Conservation (phyloP, 1,139 yeast genomes). For the Candida sanyaensis region DNA sequence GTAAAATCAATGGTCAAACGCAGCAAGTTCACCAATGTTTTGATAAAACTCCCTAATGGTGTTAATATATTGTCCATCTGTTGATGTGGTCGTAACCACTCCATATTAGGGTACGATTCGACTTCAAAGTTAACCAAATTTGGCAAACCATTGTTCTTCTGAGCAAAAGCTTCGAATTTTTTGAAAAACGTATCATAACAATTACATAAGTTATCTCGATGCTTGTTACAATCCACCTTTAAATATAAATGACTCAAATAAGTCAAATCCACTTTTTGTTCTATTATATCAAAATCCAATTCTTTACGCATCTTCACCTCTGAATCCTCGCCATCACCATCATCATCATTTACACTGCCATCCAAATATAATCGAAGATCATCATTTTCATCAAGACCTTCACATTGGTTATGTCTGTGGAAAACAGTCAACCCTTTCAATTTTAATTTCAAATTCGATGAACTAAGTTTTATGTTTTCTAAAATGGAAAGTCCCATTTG, state of each 20-base stretch:
- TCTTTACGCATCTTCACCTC: constrained; percentile 17
- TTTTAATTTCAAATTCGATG: constrained; percentile 24
- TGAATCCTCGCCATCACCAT: neutral
- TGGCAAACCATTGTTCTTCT: constrained; percentile 29
- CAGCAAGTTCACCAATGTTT: constrained; percentile 23
- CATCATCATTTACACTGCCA: neutral
- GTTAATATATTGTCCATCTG: constrained; percentile 32
- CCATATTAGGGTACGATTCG: constrained; percentile 37
- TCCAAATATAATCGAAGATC: neutral
- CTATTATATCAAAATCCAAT: constrained; percentile 24
- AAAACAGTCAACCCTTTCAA: constrained; percentile 33
- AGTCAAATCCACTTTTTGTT: constrained; percentile 28
- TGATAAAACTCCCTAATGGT: constrained; percentile 35
- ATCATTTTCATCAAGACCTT: constrained; percentile 7
- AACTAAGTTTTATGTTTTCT: constrained; percentile 22
- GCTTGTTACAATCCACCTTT: constrained; percentile 37
- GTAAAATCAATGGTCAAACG: constrained; percentile 36
- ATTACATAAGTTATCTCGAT: constrained; percentile 24
- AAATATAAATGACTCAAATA: constrained; percentile 26
- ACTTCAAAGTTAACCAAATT: constrained; percentile 32
- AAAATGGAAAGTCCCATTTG: constrained; percentile 35
- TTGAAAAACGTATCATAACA: constrained; percentile 36
- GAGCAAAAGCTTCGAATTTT: constrained; percentile 26
- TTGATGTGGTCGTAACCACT: constrained; percentile 44
- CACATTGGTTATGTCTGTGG: constrained; percentile 30